Evolutionary conservation across 805 yeast genomes (phyloP).

Genomic region (Suhomyces tanzawaensis): DNA sequence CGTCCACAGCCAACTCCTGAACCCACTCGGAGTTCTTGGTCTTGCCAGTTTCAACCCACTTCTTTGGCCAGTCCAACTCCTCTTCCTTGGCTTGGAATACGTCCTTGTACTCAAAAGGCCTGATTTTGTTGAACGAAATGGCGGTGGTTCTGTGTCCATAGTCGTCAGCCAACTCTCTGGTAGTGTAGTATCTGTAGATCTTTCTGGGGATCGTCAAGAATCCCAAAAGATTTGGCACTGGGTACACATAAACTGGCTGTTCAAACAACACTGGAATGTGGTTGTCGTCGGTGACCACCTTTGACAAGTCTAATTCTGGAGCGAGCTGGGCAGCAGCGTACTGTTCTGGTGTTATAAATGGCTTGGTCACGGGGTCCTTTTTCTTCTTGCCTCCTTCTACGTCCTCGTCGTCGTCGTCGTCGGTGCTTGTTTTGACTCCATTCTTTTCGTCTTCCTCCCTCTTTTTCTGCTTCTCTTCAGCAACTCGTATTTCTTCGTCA

Average conservation of each 20-base stretch:
- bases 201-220: constrained; percentile 73
- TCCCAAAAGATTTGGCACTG: constrained; percentile 78
- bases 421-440: constrained; percentile 16
- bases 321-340: constrained; percentile 57
- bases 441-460: constrained; percentile 13
- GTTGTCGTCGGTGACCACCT: constrained; percentile 26
- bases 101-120: constrained; percentile 53
- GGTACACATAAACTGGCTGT: constrained; percentile 75
- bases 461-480: constrained; percentile 12
- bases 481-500: constrained; percentile 16
- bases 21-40: constrained; percentile 86
- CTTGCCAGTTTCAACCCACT: constrained; percentile 77
- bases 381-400: constrained; percentile 24
- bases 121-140: constrained; percentile 47
- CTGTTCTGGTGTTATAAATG: constrained; percentile 61
- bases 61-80: constrained; percentile 82
- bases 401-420: constrained; percentile 24
- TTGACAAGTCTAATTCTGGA: constrained; percentile 50
- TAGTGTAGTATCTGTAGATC: constrained; percentile 73
- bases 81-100: constrained; percentile 51
- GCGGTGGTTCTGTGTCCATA: constrained; percentile 55
- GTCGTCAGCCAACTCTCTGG: constrained; percentile 66
- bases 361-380: constrained; percentile 52
- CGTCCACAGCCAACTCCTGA: constrained; percentile 67
- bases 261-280: constrained; percentile 60